Conservation (phyloP, 2,329 filamentous ascomycete genomes). For the Diplodia sapinea region DNA sequence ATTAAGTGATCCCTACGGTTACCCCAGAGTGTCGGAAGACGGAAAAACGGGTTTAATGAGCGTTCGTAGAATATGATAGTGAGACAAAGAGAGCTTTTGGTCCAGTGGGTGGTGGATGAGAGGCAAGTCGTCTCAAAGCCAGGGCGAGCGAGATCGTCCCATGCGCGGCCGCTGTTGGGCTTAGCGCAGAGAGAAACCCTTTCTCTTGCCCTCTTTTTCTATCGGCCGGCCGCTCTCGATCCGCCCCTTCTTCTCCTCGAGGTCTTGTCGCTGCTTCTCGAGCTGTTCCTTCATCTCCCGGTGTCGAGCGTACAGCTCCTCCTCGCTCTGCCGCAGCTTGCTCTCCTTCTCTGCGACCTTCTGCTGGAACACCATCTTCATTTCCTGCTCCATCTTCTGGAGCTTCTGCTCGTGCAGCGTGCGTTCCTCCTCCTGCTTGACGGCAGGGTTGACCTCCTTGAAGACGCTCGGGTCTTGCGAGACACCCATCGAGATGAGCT, state of each 20-base stretch:
- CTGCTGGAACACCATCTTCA: conserved; percentile 99
- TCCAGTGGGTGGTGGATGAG: conserved; percentile 34
- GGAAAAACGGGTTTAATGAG: conserved; percentile 47
- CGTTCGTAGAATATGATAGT: conserved; percentile 40
- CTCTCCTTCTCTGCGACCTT: conserved; percentile 99
- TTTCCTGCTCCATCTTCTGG: conserved; percentile 99
- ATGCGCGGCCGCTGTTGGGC: conserved; percentile 18
- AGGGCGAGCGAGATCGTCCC: conserved; percentile 1
- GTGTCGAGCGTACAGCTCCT: conserved; percentile 96
- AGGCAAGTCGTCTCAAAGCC: conserved; percentile 38
- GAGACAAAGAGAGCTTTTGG: conserved; percentile 42
- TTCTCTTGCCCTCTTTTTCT: conserved; percentile 98
- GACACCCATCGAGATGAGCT: conserved; percentile 97
- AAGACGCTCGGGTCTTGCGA: conserved; percentile 98
- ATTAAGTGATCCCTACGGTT: conserved; percentile 43
- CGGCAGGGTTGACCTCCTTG: conserved; percentile 99
- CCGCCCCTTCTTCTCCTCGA: conserved; percentile 97
- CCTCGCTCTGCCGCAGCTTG: conserved; percentile 99
- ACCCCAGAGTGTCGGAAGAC: conserved; percentile 49
- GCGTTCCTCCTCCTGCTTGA: conserved; percentile 99
- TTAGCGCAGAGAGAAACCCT: conserved; percentile 98
- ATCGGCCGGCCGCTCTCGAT: conserved; percentile 94
- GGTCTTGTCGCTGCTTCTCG: conserved; percentile 89
- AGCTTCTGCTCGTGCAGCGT: conserved; percentile 99
- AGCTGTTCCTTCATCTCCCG: conserved; percentile 99